Evolutionary conservation across 441 rosid genomes (phyloP).

Genomic region (Hypseocharis bilobata): DNA sequence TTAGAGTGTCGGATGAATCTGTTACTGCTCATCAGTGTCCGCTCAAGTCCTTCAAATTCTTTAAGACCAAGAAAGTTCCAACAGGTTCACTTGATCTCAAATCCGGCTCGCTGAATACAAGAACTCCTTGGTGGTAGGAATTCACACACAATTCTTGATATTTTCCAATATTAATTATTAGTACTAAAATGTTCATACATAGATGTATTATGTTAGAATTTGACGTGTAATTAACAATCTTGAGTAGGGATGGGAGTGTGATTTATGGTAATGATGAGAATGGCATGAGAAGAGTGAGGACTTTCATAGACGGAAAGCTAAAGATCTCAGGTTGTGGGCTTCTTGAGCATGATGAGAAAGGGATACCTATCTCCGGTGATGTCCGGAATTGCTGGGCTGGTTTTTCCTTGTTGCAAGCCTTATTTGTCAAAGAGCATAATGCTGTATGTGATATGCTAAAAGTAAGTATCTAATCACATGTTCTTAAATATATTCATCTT

Average conservation of each 20-base stretch:
- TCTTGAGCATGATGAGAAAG: constrained; percentile 38
- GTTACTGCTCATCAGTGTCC: constrained; percentile 51
- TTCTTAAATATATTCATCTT: too few species aligned
- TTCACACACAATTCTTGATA: too few species aligned
- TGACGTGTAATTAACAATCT: too few species aligned
- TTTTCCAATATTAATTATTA: too few species aligned
- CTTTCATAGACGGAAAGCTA: constrained; percentile 59
- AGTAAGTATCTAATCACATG: too few species aligned
- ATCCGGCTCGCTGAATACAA: constrained; percentile 38
- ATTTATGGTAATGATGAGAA: constrained; percentile 46
- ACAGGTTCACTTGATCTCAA: constrained; percentile 46
- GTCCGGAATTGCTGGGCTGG: constrained; percentile 66
- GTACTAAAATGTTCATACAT: too few species aligned
- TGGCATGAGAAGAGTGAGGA: constrained; percentile 40
- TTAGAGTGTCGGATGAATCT: constrained; percentile 44
- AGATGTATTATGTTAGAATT: too few species aligned
- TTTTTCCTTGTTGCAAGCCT: constrained; percentile 50
- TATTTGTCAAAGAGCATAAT: constrained; percentile 59
- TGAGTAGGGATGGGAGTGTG: constrained; percentile 68
- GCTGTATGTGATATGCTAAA: constrained; percentile 52
- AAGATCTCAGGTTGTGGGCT: constrained; percentile 45
- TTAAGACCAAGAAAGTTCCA: constrained; percentile 43
- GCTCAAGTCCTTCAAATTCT: constrained; percentile 44
- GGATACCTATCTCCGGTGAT: constrained; percentile 51
- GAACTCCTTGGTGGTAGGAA: constrained; percentile 79